Conservation (phyloP, 169 alveolate species). For the Ichthyophthirius multifiliis region DNA sequence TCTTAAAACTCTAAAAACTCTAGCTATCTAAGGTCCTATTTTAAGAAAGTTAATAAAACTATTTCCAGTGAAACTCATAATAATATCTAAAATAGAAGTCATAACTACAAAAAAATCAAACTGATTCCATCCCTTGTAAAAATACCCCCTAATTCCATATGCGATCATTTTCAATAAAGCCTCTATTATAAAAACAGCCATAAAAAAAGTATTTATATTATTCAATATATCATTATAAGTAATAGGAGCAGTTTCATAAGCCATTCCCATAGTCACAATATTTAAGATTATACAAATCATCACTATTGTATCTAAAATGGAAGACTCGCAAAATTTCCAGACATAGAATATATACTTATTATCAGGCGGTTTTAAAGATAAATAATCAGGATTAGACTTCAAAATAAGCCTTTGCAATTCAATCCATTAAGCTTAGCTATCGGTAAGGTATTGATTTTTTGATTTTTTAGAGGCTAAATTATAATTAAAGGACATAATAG, state of each 20-base stretch:
- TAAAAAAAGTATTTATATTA: conserved; percentile 56
- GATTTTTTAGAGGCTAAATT: conserved; percentile 60
- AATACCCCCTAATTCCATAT: conserved; percentile 66
- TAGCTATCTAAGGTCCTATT: conserved; percentile 48
- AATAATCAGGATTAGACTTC: conserved; percentile 50
- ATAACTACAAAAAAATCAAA: conserved; percentile 79
- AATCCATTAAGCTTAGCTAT: conserved; percentile 72
- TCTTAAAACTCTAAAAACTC: conserved; percentile 81
- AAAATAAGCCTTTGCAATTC: conserved; percentile 64
- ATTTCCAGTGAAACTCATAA: conserved; percentile 45
- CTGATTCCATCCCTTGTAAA: conserved; percentile 72
- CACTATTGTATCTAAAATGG: conserved; percentile 52
- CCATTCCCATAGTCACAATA: conserved; percentile 67
- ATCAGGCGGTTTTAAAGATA: conserved; percentile 51
- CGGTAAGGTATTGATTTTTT: conserved; percentile 67
- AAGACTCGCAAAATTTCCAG: conserved; percentile 30
- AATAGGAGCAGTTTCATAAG: conserved; percentile 47
- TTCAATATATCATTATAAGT: conserved; percentile 38
- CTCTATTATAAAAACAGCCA: conserved; percentile 67
- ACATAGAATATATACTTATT: conserved; percentile 33
- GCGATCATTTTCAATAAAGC: conserved; percentile 61
- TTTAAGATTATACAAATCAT: conserved; percentile 60
- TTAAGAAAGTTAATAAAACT: conserved; percentile 47
- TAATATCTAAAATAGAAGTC: conserved; percentile 40
- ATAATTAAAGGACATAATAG: conserved; percentile 77